phyloP scores from a whole-genome alignment of 257 asterid species.

The Solanum corneliomulleri region DNA sequence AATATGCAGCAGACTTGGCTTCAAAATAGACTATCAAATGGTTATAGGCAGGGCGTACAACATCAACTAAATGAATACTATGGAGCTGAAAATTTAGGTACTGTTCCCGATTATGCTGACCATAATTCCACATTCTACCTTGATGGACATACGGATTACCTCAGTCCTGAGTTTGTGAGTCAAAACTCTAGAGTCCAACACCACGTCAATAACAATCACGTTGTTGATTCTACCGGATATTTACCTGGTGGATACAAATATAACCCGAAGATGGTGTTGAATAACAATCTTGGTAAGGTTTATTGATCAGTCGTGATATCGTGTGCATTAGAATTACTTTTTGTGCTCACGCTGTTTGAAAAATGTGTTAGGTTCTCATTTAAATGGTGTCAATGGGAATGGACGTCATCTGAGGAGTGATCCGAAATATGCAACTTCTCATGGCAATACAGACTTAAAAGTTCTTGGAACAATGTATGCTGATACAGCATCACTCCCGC shows the following conservation, averaged over 20 bases:
- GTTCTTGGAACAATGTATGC: constrained; percentile 57
- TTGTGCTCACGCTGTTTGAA: neutral
- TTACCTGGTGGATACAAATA: neutral
- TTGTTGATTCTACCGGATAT: neutral
- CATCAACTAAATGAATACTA: constrained; percentile 24
- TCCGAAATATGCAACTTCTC: constrained; percentile 19
- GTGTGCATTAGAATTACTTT: neutral
- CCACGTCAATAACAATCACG: neutral
- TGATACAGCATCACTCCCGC: constrained; percentile 46
- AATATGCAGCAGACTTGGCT: constrained; percentile 3
- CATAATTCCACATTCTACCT: constrained; percentile 10
- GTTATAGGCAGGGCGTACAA: constrained; percentile 20
- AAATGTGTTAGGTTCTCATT: constrained; percentile 33
- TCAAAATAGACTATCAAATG: constrained; percentile 27
- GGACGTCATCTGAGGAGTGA: constrained; percentile 33
- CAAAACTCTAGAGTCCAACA: constrained; percentile 18
- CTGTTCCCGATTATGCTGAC: constrained; percentile 17
- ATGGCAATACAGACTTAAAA: constrained; percentile 32
- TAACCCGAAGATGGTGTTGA: neutral
- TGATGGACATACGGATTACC: constrained; percentile 31
- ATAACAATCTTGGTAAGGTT: neutral
- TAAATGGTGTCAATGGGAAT: constrained; percentile 23
- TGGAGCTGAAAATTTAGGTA: constrained; percentile 26
- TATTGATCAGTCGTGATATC: neutral
- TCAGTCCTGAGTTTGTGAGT: constrained; percentile 24